Conservation (phyloP, 257 asterid species). For the Phtheirospermum japonicum region DNA sequence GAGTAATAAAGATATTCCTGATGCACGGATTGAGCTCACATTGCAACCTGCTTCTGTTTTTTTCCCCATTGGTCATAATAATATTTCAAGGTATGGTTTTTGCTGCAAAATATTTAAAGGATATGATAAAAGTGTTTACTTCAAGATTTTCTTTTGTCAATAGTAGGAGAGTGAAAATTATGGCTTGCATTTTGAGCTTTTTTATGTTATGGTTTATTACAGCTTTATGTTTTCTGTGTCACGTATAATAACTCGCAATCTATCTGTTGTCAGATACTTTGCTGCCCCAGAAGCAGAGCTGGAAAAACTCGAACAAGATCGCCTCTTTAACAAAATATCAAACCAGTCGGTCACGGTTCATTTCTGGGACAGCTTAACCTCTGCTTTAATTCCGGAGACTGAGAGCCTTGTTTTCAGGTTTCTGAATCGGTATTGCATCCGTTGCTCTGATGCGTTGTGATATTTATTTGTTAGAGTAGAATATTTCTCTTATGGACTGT, state of each 20-base stretch:
- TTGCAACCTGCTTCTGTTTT: slow-evolving; percentile 56
- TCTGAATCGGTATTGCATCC: slow-evolving; percentile 63
- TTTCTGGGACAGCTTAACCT: slow-evolving; percentile 77
- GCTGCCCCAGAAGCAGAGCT: slow-evolving; percentile 1
- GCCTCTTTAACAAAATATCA: slow-evolving; percentile 42
- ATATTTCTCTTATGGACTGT: neutral
- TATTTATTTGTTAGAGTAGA: slow-evolving; percentile 9
- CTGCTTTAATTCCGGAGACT: slow-evolving; percentile 73
- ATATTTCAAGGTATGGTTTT: slow-evolving; percentile 56
- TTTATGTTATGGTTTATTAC: too few species aligned
- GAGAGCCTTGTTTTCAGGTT: slow-evolving; percentile 64
- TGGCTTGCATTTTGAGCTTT: too few species aligned
- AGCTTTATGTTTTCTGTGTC: slow-evolving; percentile 9
- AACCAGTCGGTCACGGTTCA: slow-evolving; percentile 56
- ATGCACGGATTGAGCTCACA: slow-evolving; percentile 44
- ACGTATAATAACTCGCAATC: slow-evolving; percentile 8
- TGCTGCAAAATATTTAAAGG: neutral
- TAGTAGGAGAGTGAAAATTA: too few species aligned
- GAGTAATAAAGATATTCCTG: slow-evolving; percentile 37
- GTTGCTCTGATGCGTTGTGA: slow-evolving; percentile 63
- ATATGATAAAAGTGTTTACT: neutral
- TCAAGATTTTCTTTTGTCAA: too few species aligned
- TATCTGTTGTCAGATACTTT: slow-evolving; percentile 40
- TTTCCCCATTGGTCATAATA: slow-evolving; percentile 54
- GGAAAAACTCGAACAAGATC: slow-evolving; percentile 22